Evolutionary conservation across 768 basidiomycete species (phyloP).

Genomic region (Phallus indusiatus): DNA sequence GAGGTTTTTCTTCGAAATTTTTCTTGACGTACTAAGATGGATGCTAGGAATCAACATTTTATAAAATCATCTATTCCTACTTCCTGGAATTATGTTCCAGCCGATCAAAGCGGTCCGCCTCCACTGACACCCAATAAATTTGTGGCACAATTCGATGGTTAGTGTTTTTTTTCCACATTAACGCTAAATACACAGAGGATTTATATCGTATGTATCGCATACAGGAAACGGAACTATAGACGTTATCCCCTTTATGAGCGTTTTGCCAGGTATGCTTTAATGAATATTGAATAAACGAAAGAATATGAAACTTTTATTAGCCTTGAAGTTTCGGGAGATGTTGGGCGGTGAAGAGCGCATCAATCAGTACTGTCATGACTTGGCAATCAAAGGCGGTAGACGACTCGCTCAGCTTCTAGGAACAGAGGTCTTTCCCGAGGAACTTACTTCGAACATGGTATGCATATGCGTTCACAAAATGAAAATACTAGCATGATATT

Average conservation of each 20-base stretch:
- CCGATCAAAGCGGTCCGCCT: constrained; percentile 21
- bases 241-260: constrained; percentile 40
- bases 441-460: constrained; percentile 67
- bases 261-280: constrained; percentile 40
- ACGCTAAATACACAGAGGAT: neutral
- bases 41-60: constrained; percentile 53
- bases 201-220: neutral
- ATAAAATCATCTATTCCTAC: constrained; percentile 55
- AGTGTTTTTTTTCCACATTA: constrained; percentile 24
- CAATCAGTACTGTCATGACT: constrained; percentile 54
- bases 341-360: constrained; percentile 72
- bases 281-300: neutral
- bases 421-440: constrained; percentile 44
- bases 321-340: constrained; percentile 61
- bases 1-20: neutral
- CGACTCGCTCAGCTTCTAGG: constrained; percentile 49
- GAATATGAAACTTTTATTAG: constrained; percentile 23
- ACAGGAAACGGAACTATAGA: constrained; percentile 62
- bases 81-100: constrained; percentile 38
- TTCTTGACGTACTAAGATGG: neutral
- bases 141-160: constrained; percentile 43
- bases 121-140: constrained; percentile 28
- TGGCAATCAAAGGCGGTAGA: constrained; percentile 61
- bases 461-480: constrained; percentile 7
- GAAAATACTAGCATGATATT: neutral